phyloP scores from a whole-genome alignment of 1,139 yeast species.

The Kazachstania sp. region DNA sequence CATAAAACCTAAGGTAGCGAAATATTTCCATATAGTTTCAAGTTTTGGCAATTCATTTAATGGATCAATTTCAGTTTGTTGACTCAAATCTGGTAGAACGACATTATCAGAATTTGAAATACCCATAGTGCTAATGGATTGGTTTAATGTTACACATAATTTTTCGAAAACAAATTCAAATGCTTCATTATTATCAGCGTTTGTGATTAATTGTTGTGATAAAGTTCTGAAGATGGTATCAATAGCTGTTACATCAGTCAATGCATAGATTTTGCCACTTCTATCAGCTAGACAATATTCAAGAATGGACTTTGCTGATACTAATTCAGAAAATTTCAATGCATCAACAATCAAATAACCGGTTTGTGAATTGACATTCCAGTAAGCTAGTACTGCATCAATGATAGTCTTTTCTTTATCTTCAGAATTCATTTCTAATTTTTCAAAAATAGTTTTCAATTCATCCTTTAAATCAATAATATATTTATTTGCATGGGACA shows the following conservation, averaged over 20 bases:
- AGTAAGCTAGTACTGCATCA: slow-evolving; percentile 60
- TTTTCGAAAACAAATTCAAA: slow-evolving; percentile 34
- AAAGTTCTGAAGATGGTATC: slow-evolving; percentile 33
- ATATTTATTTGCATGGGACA: slow-evolving; percentile 75
- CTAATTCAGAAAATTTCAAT: slow-evolving; percentile 45
- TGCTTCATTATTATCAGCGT: slow-evolving; percentile 18
- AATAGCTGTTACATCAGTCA: slow-evolving; percentile 32
- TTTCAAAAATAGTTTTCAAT: slow-evolving; percentile 42
- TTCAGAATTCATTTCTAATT: slow-evolving; percentile 27
- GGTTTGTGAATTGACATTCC: slow-evolving; percentile 78
- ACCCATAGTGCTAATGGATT: slow-evolving; percentile 26
- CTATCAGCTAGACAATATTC: slow-evolving; percentile 37
- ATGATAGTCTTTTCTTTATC: slow-evolving; percentile 41
- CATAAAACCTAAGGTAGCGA: slow-evolving; percentile 30
- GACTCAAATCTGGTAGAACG: slow-evolving; percentile 24
- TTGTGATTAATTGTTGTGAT: slow-evolving; percentile 21
- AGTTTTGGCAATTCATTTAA: slow-evolving; percentile 20
- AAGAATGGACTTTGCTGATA: slow-evolving; percentile 36
- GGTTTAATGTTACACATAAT: slow-evolving; percentile 36
- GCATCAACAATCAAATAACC: slow-evolving; percentile 64
- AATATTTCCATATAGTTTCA: slow-evolving; percentile 35
- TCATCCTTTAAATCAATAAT: slow-evolving; percentile 49
- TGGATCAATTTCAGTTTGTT: slow-evolving; percentile 18
- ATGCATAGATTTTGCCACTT: slow-evolving; percentile 26
- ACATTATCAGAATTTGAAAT: slow-evolving; percentile 23